phyloP scores from a whole-genome alignment of 208 protist species.

The Phytomonas sp. region DNA sequence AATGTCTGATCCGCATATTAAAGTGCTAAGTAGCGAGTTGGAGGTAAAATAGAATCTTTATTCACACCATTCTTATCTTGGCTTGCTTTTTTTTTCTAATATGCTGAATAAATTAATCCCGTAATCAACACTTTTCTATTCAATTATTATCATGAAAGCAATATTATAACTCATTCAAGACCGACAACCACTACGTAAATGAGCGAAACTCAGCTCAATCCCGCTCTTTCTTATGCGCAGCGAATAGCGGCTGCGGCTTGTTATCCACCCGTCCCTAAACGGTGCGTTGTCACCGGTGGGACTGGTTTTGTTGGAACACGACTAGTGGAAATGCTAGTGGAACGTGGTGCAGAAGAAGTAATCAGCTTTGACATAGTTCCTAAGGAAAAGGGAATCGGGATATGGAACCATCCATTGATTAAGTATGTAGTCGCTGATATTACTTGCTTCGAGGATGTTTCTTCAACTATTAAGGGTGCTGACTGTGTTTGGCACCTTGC shows the following conservation, averaged over 20 bases:
- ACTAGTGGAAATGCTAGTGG: constrained; percentile 94
- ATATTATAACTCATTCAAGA: constrained; percentile 3
- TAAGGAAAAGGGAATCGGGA: constrained; percentile 47
- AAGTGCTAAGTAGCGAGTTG: neutral
- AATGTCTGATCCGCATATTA: neutral
- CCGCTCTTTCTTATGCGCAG: constrained; percentile 59
- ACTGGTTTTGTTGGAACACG: constrained; percentile 94
- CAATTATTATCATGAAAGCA: too few relatives aligned
- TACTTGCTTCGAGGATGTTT: constrained; percentile 65
- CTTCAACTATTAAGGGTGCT: constrained; percentile 63
- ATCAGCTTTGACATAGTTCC: constrained; percentile 90
- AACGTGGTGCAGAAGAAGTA: constrained; percentile 87
- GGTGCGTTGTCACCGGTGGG: constrained; percentile 90
- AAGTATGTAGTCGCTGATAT: constrained; percentile 91
- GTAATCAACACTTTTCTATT: neutral
- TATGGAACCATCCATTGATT: constrained; percentile 80
- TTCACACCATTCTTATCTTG: neutral
- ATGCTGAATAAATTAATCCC: neutral
- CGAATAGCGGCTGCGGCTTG: constrained; percentile 28
- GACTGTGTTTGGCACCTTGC: constrained; percentile 94
- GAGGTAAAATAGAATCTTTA: neutral
- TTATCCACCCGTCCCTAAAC: constrained; percentile 75
- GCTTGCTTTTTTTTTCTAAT: neutral
- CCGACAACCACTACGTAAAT: neutral
- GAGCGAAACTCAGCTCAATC: constrained; percentile 27